These are phyloP conservation scores for Neonectria ditissima DNA, from an alignment of 2,329 filamentous ascomycete genomes.

Conservation along the genomic window DNA sequence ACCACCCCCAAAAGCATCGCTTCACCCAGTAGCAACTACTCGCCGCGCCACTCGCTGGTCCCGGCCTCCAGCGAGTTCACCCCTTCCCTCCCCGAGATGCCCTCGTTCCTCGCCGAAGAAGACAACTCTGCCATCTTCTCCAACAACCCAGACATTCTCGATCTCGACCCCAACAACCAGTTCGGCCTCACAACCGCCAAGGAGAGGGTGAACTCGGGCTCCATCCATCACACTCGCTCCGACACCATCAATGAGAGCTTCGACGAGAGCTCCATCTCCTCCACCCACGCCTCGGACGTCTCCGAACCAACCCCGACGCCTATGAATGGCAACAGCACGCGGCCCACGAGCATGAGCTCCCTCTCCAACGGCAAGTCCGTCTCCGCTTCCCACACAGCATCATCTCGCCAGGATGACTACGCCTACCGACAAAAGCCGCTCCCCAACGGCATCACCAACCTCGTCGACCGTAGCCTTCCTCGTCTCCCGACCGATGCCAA, in stretches of 20 bases:
- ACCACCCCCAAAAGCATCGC: slow-evolving; percentile 38
- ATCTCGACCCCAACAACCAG: slow-evolving; percentile 57
- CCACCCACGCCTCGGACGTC: slow-evolving; percentile 64
- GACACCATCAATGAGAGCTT: slow-evolving; percentile 64
- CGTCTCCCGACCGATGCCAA: slow-evolving; percentile 36
- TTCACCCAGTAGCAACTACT: slow-evolving; percentile 42
- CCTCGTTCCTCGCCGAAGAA: slow-evolving; percentile 65
- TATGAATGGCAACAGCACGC: slow-evolving; percentile 57
- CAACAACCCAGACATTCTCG: slow-evolving; percentile 57
- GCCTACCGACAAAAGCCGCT: slow-evolving; percentile 38
- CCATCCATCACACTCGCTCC: slow-evolving; percentile 56
- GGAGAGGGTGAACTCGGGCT: slow-evolving; percentile 51
- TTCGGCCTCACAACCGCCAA: slow-evolving; percentile 51
- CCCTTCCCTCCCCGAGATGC: slow-evolving; percentile 57
- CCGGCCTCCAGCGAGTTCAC: slow-evolving; percentile 36
- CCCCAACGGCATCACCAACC: slow-evolving; percentile 44
- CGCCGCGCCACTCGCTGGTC: slow-evolving; percentile 40
- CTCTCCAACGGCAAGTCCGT: slow-evolving; percentile 67
- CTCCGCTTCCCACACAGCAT: slow-evolving; percentile 45
- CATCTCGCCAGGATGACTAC: slow-evolving; percentile 45
- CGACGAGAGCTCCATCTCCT: slow-evolving; percentile 66
- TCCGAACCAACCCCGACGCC: slow-evolving; percentile 59
- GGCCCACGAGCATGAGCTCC: slow-evolving; percentile 68
- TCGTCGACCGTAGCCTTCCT: slow-evolving; percentile 48
- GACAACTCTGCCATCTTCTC: slow-evolving; percentile 57